Conservation (phyloP, 495 filamentous ascomycete species). For the Penicillium odoratum region DNA sequence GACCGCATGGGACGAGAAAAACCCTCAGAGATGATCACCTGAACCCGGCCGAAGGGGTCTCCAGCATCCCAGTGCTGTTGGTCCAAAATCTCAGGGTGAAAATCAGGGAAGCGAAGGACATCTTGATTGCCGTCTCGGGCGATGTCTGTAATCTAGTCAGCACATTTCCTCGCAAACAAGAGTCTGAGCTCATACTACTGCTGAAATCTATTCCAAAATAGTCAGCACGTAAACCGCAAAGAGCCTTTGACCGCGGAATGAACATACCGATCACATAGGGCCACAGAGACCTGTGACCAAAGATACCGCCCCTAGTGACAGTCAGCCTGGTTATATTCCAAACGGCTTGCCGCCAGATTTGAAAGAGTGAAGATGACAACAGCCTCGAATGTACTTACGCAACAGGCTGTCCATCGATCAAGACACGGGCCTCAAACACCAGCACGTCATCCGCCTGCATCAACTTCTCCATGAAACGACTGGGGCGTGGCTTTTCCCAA, state of each 20-base stretch:
- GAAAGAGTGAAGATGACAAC: neutral
- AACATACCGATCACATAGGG: slow-evolving; percentile 58
- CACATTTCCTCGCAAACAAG: neutral
- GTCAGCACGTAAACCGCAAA: slow-evolving; percentile 20
- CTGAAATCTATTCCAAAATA: slow-evolving; percentile 22
- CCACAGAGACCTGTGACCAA: slow-evolving; percentile 58
- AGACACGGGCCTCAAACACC: slow-evolving; percentile 67
- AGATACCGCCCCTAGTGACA: slow-evolving; percentile 47
- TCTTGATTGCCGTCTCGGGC: slow-evolving; percentile 62
- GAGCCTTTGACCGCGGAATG: neutral
- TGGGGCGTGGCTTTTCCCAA: slow-evolving; percentile 70
- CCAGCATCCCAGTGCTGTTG: slow-evolving; percentile 72
- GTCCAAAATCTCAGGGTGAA: slow-evolving; percentile 68
- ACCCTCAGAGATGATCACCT: slow-evolving; percentile 76
- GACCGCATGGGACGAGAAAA: slow-evolving; percentile 49
- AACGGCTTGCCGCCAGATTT: neutral
- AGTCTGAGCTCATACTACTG: slow-evolving; percentile 22
- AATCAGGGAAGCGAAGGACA: slow-evolving; percentile 68
- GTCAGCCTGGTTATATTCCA: neutral
- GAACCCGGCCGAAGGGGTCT: slow-evolving; percentile 71
- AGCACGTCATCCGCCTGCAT: slow-evolving; percentile 61
- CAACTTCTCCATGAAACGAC: slow-evolving; percentile 58
- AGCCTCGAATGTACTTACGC: slow-evolving; percentile 49
- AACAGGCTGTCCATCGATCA: slow-evolving; percentile 67
- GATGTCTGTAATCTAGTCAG: slow-evolving; percentile 47